phyloP scores from a whole-genome alignment of 169 alveolate genomes.

The Babesia sp. region DNA sequence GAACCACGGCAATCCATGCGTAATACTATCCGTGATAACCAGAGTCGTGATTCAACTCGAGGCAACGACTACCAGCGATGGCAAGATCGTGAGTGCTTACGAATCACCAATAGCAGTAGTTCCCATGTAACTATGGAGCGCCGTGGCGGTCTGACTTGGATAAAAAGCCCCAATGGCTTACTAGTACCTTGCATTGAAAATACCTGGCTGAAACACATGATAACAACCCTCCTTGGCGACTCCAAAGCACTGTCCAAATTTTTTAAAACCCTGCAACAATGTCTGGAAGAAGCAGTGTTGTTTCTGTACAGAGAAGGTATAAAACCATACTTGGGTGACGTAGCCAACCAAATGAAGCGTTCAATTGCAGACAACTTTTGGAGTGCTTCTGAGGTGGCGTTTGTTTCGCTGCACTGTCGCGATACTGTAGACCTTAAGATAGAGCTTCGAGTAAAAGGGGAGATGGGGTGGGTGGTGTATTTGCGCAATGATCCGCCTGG shows the following conservation, averaged over 20 bases:
- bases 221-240: conserved; percentile 64
- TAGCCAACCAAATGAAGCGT: conserved; percentile 80
- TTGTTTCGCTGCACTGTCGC: conserved; percentile 68
- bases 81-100: not conserved
- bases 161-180: conserved; percentile 42
- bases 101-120: not conserved
- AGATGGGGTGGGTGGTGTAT: conserved; percentile 80
- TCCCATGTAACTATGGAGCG: conserved; percentile 52
- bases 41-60: not conserved
- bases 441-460: conserved; percentile 78
- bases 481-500: conserved; percentile 60
- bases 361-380: conserved; percentile 76
- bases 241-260: conserved; percentile 58
- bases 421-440: conserved; percentile 65
- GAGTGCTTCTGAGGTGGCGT: conserved; percentile 81
- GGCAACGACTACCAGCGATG: not conserved
- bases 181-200: conserved; percentile 75
- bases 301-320: conserved; percentile 78
- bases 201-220: conserved; percentile 74
- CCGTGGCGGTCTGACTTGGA: conserved; percentile 78
- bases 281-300: conserved; percentile 70
- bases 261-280: conserved; percentile 59
- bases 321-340: conserved; percentile 78
- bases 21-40: not conserved
- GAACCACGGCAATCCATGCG: not conserved